Percentiles rank a stretch among this genome's conserved stretches.
phyloP scores from a whole-genome alignment of 768 basidiomycete genomes.

The Auriscalpium orientale region DNA sequence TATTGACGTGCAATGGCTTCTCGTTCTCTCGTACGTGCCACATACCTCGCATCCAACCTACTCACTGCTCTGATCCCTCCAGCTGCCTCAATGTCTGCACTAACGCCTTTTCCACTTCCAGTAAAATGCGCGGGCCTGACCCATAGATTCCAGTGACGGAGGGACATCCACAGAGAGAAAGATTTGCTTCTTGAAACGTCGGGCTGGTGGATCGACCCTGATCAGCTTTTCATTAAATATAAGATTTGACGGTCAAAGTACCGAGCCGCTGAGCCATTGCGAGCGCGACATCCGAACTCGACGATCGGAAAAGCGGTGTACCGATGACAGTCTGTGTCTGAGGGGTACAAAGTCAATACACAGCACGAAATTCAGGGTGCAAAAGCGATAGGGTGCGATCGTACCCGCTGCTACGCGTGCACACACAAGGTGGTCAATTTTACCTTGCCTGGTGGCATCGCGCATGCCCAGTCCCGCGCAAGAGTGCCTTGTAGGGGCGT shows the following conservation, averaged over 20 bases:
- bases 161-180: constrained; percentile 65
- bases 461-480: constrained; percentile 75
- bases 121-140: constrained; percentile 37
- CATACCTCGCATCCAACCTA: no score
- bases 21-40: no score
- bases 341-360: neutral
- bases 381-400: neutral
- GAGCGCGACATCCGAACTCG: constrained; percentile 53
- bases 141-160: constrained; percentile 30
- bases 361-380: neutral
- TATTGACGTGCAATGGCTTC: no score
- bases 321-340: constrained; percentile 23
- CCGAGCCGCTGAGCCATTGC: constrained; percentile 78
- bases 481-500: constrained; percentile 51
- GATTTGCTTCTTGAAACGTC: constrained; percentile 56
- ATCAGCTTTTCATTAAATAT: constrained; percentile 13
- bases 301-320: constrained; percentile 58
- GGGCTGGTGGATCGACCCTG: constrained; percentile 36
- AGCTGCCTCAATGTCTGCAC: constrained; percentile 37
- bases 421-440: constrained; percentile 10
- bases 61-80: constrained; percentile 12
- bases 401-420: neutral
- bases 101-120: constrained; percentile 57
- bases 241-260: constrained; percentile 28
- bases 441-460: constrained; percentile 53